Base-by-base conservation (phyloP, 345 rosid genomes). In the Raphanus raphanistrum region DNA sequence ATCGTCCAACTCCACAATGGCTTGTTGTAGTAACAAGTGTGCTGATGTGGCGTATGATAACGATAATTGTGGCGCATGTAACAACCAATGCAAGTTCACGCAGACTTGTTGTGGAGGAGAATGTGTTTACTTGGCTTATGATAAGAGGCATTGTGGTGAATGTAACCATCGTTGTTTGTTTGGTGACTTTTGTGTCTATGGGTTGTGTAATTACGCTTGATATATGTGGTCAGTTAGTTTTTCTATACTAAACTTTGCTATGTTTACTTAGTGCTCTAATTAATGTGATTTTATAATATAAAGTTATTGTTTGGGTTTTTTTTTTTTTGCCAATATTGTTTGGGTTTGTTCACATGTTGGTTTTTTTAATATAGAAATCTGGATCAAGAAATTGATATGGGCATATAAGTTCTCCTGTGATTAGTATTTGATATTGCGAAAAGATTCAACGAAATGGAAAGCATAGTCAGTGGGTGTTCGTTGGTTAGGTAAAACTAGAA, bases 11-110 rank as follows among this genome's bases (percentile, higher is more conserved):
- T 68, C 82, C 28, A 85, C 83, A 1, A 66, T 78, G 81, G 61
- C 62, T 33, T 93, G 98, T 72, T 93, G 98, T 82, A 84, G 85
- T 82, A 90, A 93, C 86, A 91, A 87, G 68, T 93, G 98, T 70
- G 59, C 84, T 33, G 82, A 88, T 70, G 50, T 91, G 64, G 31
- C 79, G 0, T 29, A 54, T 2, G 91, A 91, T 59, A 26, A 66
- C 6, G 60, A 87, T 50, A 88, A 93, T 70, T 91, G 98, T 13
- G 98, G 98, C 0, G 81, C 77, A 0, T 93, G 97, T 85, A 84
- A 84, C 79, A 86, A 33, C 55, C 80, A 86, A 76, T 93, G 98
- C 84, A 78, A 48, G 55, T 87, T 69, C 87, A 86, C 86, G 2
- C 32, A 86, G 55, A 16, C 60, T 5, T 93, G 98, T 31, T 91